Conservation (phyloP, 257 asterid genomes). For the Penstemon eatonii region DNA sequence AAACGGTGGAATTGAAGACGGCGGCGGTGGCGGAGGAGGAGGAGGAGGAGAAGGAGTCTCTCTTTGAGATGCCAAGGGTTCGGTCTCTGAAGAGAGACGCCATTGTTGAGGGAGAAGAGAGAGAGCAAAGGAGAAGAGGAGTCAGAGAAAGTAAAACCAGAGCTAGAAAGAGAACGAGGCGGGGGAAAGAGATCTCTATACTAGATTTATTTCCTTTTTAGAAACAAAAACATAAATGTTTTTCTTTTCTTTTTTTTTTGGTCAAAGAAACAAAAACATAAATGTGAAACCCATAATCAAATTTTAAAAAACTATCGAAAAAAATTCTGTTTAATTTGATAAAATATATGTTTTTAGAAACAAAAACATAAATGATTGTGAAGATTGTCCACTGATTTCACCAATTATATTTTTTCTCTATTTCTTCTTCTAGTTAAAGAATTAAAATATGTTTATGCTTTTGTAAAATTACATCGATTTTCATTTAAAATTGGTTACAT, state of each 20-base stretch:
- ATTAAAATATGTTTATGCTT: too few species aligned
- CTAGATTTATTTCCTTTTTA: conserved; percentile 33
- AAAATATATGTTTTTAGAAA: too few species aligned
- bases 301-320: background rate
- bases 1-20: conserved; percentile 47
- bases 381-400: background rate
- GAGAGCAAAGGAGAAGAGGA: conserved; percentile 25
- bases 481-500: too few species aligned
- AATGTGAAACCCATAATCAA: too few species aligned
- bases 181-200: background rate
- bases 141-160: conserved; percentile 25
- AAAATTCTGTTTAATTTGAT: background rate
- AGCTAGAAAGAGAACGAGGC: background rate
- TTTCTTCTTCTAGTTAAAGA: too few species aligned
- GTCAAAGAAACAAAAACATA: too few species aligned
- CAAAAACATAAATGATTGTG: too few species aligned
- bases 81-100: conserved; percentile 97
- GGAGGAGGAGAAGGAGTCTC: conserved; percentile 60
- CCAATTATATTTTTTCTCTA: too few species aligned
- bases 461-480: too few species aligned
- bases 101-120: conserved; percentile 47
- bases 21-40: conserved; percentile 37
- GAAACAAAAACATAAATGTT: background rate
- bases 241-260: background rate
- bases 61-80: conserved; percentile 60